Conservation (phyloP, 2,329 filamentous ascomycete species). For the Nemania sp. region DNA sequence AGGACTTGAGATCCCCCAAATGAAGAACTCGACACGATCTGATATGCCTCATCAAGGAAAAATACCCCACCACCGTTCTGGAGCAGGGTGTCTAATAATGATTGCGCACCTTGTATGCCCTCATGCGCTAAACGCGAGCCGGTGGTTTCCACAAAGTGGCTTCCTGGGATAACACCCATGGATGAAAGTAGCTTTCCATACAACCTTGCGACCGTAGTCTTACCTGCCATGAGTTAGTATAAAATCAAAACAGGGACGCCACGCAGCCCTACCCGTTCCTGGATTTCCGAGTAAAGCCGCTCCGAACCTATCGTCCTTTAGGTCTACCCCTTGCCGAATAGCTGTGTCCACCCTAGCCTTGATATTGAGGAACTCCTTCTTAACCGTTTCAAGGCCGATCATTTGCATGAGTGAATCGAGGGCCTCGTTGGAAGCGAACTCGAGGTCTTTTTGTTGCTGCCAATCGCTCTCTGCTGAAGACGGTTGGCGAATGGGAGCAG, state of each 20-base stretch:
- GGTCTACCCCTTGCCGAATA: slow-evolving; percentile 61
- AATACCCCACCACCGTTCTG: slow-evolving; percentile 71
- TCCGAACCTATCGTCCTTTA: slow-evolving; percentile 60
- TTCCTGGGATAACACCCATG: slow-evolving; percentile 72
- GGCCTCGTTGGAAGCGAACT: slow-evolving; percentile 45
- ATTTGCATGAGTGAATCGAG: slow-evolving; percentile 69
- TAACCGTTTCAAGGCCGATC: slow-evolving; percentile 71
- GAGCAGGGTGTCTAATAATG: slow-evolving; percentile 21
- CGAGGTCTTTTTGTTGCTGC: slow-evolving; percentile 21
- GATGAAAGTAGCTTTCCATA: slow-evolving; percentile 75
- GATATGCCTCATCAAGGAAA: slow-evolving; percentile 86
- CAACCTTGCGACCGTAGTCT: slow-evolving; percentile 80
- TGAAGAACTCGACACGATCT: slow-evolving; percentile 64
- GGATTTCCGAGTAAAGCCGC: slow-evolving; percentile 70
- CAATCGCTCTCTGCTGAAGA: slow-evolving; percentile 23
- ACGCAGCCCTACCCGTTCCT: slow-evolving; percentile 63
- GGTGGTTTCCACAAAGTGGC: slow-evolving; percentile 72
- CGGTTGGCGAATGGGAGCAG: neutral
- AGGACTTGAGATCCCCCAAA: slow-evolving; percentile 62
- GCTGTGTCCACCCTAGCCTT: slow-evolving; percentile 67
- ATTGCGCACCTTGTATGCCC: slow-evolving; percentile 59
- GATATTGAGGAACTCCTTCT: slow-evolving; percentile 65
- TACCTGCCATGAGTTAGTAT: slow-evolving; percentile 58
- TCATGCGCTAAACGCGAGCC: slow-evolving; percentile 74
- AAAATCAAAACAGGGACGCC: neutral